Conservation (phyloP, 768 basidiomycete species). For the Lactarius akahatsu region DNA sequence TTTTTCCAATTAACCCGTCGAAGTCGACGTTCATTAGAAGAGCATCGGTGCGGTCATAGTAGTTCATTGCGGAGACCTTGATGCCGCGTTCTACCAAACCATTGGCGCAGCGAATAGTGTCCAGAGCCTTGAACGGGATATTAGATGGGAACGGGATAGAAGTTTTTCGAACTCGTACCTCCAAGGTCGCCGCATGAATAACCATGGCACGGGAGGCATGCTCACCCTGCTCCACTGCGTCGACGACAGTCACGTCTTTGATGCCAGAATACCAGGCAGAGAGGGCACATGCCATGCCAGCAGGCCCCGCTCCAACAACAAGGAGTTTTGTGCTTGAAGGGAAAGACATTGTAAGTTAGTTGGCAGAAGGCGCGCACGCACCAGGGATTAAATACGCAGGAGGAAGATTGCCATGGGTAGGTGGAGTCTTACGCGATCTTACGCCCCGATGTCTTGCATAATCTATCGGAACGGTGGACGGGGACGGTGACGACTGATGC, state of each 20-base stretch:
- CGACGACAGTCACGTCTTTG: constrained; percentile 46
- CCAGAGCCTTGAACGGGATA: constrained; percentile 44
- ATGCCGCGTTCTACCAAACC: constrained; percentile 40
- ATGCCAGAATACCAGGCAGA: constrained; percentile 46
- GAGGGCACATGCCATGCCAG: constrained; percentile 48
- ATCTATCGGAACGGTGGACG: not conserved
- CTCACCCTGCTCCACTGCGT: constrained; percentile 37
- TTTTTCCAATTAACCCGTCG: constrained; percentile 40
- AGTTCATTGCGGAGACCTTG: constrained; percentile 33
- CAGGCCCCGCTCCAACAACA: constrained; percentile 52
- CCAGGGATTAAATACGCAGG: constrained; percentile 6
- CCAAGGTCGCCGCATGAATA: constrained; percentile 54
- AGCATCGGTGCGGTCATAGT: constrained; percentile 35
- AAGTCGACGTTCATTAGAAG: constrained; percentile 37
- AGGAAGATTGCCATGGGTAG: not conserved
- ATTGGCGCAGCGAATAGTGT: constrained; percentile 45
- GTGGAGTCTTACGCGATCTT: not conserved
- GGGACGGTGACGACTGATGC: not conserved
- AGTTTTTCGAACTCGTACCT: constrained; percentile 37
- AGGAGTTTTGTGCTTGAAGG: constrained; percentile 44
- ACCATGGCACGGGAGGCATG: constrained; percentile 46
- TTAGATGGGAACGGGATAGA: constrained; percentile 32
- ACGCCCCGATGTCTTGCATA: not conserved
- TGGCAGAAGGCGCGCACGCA: not conserved
- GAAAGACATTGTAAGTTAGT: constrained; percentile 31